Conservation (phyloP, 2,329 filamentous ascomycete genomes). For the Fusarium cicatricum region DNA sequence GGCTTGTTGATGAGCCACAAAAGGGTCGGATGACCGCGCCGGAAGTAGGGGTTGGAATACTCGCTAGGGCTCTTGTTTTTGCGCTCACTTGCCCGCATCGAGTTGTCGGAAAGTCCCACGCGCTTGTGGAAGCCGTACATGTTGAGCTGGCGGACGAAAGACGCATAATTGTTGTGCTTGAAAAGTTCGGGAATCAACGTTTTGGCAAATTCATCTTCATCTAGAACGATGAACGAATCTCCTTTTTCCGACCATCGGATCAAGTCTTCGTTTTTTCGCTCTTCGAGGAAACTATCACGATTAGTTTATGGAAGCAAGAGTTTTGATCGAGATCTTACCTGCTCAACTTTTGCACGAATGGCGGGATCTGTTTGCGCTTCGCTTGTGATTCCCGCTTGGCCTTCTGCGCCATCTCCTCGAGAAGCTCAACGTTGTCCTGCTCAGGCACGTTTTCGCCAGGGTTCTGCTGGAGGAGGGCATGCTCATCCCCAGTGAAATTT, state of each 20-base stretch:
- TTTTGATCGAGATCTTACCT: slow-evolving; percentile 68
- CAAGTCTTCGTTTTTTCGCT: slow-evolving; percentile 89
- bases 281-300: slow-evolving; percentile 82
- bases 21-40: slow-evolving; percentile 88
- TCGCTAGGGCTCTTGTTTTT: slow-evolving; percentile 99
- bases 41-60: slow-evolving; percentile 97
- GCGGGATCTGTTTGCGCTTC: slow-evolving; percentile 94
- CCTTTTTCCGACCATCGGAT: slow-evolving; percentile 98
- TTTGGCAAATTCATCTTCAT: slow-evolving; percentile 98
- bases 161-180: slow-evolving; percentile 99
- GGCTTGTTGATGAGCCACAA: slow-evolving; percentile 98
- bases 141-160: slow-evolving; percentile 93
- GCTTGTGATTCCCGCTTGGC: slow-evolving; percentile 88
- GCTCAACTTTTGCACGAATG: slow-evolving; percentile 97
- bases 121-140: slow-evolving; percentile 99
- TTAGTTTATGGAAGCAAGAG: slow-evolving; percentile 30
- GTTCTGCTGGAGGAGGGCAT: slow-evolving; percentile 49
- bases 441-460: slow-evolving; percentile 51
- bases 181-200: slow-evolving; percentile 96
- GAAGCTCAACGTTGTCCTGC: slow-evolving; percentile 76
- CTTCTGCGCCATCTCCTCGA: slow-evolving; percentile 80
- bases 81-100: slow-evolving; percentile 94
- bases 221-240: slow-evolving; percentile 94
- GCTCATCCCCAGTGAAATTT: slow-evolving; percentile 54
- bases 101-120: slow-evolving; percentile 92